Conservation (phyloP, 306 rosid species). For the Prunus kanzakura region DNA sequence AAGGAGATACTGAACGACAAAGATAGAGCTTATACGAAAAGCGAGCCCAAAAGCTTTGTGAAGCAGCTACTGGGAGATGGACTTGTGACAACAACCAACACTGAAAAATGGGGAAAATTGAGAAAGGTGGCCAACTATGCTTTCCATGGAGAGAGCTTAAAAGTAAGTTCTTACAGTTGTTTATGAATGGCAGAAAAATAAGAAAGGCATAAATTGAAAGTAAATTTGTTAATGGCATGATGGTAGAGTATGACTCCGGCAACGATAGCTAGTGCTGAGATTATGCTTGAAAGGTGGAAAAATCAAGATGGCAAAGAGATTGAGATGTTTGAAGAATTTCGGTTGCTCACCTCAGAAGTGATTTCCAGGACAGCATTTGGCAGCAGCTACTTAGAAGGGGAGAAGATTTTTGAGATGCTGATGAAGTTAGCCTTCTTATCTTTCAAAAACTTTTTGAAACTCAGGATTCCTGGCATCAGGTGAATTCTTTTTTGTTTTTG, state of each 20-base stretch:
- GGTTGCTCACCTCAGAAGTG: constrained; percentile 25
- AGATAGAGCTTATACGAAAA: constrained; percentile 13
- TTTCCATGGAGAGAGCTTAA: constrained; percentile 41
- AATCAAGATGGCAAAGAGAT: constrained; percentile 22
- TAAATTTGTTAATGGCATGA: not conserved
- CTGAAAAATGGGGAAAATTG: constrained; percentile 27
- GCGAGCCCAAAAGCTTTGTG: not conserved
- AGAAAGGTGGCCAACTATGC: constrained; percentile 37
- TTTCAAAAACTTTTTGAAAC: not conserved
- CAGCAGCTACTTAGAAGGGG: constrained; percentile 30
- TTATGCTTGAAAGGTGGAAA: constrained; percentile 25
- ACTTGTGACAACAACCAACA: constrained; percentile 3
- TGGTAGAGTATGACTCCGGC: constrained; percentile 21
- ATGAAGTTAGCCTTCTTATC: constrained; percentile 1
- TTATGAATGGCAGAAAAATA: not conserved
- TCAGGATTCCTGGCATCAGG: constrained; percentile 25
- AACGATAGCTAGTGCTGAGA: constrained; percentile 10
- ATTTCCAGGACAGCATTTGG: constrained; percentile 33
- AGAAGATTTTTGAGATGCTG: constrained; percentile 20
- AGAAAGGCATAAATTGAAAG: not conserved
- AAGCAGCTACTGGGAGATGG: constrained; percentile 35
- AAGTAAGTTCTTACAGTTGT: constrained; percentile 13
- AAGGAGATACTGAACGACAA: constrained; percentile 23
- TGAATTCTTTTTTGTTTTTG: not conserved
- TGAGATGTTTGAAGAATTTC: constrained; percentile 28